Evolutionary conservation across 1,284 basidiomycete genomes (phyloP), one percentile per base, ranked within the genome.

Genomic region (Trichosporon sp.): DNA sequence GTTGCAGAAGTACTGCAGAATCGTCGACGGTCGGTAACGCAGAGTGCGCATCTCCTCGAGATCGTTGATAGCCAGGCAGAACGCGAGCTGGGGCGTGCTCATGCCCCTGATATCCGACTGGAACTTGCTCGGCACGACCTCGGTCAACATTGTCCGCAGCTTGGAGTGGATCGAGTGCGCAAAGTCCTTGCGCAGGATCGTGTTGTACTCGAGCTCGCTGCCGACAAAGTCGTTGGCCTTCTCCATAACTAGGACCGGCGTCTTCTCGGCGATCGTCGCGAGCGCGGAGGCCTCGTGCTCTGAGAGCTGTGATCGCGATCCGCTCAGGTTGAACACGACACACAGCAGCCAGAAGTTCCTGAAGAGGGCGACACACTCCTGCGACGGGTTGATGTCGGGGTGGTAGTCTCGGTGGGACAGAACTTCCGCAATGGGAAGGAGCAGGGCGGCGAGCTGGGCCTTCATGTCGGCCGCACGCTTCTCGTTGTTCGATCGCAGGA

Each of bases 281-380:
- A 98, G 86, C 1, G 92, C 90, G 51, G 89, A 87, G 84, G 90
- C 89, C 5, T 91, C 89, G 65, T 80, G 75, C n/a, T 80, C 76
- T 0, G 76, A 77, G 3, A 81, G 64, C 34, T 68, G 66, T 47
- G 79, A 78, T 56, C 74, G 74, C 71, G 73, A 85, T 42, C 91
- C 89, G 76, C 95, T 94, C 15, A 98, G 86, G 9, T 77, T 78
- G 66, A 82, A 81, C 15, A 77, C 78, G 21, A 92, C 88, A 76
- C 92, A 93, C 13, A 98, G 84, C 83, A 97, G 93, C 96, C 96
- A 99, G 84, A 95, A 87, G 80, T 94, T 95, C 62, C 95, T 88
- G 87, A 98, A 99, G 21, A 93, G 85, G 3, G 89, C 86, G 3
- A 92, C 89, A n/a, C 92, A 80, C 60, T 90, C 89, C 1, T 87